Conservation (phyloP, 176 grass and related monocot species). For the Bolboschoenus planiculmis region DNA sequence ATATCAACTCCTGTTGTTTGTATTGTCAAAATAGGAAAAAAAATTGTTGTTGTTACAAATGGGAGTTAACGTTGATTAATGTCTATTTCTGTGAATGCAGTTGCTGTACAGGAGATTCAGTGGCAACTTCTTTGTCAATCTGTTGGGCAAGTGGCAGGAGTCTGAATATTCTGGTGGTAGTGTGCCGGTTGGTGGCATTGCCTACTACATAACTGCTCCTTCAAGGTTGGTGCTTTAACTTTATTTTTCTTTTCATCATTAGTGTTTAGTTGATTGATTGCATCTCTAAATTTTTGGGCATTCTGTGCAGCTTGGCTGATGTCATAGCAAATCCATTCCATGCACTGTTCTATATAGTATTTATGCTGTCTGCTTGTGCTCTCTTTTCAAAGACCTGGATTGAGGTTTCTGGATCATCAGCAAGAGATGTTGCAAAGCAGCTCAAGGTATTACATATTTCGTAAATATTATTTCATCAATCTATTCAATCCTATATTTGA, state of each 20-base stretch:
- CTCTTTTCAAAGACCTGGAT: conserved; percentile 95
- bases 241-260: conserved; percentile 3
- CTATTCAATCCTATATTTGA: neutral
- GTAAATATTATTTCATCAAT: neutral
- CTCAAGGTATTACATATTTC: conserved; percentile 57
- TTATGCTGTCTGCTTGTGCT: conserved; percentile 79
- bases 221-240: conserved; percentile 57
- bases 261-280: neutral
- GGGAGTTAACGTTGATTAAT: neutral
- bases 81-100: conserved; percentile 32
- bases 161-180: conserved; percentile 87
- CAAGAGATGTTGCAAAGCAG: conserved; percentile 87
- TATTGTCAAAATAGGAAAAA: too few species aligned
- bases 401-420: conserved; percentile 90
- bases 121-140: conserved; percentile 84
- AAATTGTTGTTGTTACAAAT: neutral
- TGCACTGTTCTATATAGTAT: conserved; percentile 82
- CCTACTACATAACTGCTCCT: conserved; percentile 95
- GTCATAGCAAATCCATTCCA: conserved; percentile 89
- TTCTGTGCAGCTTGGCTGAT: conserved; percentile 61
- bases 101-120: conserved; percentile 88
- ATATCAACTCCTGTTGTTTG: neutral
- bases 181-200: conserved; percentile 83
- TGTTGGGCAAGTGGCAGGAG: conserved; percentile 86
- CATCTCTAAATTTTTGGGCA: conserved; percentile 20